Conservation (phyloP, 495 filamentous ascomycete species). For the Tuber umbilicatum region DNA sequence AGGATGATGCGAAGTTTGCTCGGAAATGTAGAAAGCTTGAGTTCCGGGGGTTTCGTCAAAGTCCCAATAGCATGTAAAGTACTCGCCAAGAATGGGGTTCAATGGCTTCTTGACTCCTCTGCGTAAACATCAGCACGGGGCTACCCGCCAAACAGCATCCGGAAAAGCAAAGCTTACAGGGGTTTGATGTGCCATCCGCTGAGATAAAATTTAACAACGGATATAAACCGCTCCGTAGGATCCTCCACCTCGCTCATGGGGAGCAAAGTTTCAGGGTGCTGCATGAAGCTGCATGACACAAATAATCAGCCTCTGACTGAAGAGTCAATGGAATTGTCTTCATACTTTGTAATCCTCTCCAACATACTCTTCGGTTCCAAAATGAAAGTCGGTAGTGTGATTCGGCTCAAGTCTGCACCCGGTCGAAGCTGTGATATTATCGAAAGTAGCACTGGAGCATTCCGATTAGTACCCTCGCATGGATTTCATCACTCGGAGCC, state of each 20-base stretch:
- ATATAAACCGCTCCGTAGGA: slow-evolving; percentile 81
- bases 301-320: slow-evolving; percentile 9
- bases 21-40: slow-evolving; percentile 87
- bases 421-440: slow-evolving; percentile 96
- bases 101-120: slow-evolving; percentile 98
- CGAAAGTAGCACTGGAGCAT: slow-evolving; percentile 37
- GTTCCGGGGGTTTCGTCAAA: slow-evolving; percentile 67
- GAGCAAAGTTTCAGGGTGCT: slow-evolving; percentile 90
- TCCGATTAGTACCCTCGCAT: slow-evolving; percentile 19
- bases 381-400: slow-evolving; percentile 95
- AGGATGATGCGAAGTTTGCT: slow-evolving; percentile 96
- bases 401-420: slow-evolving; percentile 87
- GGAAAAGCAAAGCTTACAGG: slow-evolving; percentile 53
- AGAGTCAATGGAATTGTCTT: slow-evolving; percentile 35
- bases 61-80: slow-evolving; percentile 92
- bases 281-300: slow-evolving; percentile 78
- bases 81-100: slow-evolving; percentile 94
- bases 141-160: slow-evolving; percentile 3
- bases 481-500: background rate
- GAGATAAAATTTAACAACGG: slow-evolving; percentile 94
- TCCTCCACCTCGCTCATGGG: slow-evolving; percentile 83
- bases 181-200: slow-evolving; percentile 99
- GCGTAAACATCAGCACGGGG: slow-evolving; percentile 35
- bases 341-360: slow-evolving; percentile 95
- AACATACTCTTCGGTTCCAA: slow-evolving; percentile 96